Base-by-base conservation (phyloP, 129 eudicot genomes). In the Flaveria ramosissima region DNA sequence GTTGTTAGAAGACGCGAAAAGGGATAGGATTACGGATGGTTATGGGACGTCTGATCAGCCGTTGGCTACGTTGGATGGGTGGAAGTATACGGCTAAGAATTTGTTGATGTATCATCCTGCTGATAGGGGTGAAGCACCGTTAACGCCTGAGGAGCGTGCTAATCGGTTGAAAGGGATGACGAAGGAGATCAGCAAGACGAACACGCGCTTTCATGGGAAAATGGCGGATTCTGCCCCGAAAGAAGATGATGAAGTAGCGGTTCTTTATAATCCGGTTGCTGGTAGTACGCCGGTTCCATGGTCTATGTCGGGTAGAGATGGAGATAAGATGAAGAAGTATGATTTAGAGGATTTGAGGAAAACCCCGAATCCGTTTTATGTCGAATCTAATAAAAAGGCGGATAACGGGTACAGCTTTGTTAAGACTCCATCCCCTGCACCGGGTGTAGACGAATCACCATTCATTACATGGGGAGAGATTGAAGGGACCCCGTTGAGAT, bases 381-480 rank as follows among this genome's bases (percentile, higher is more conserved):
- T 90, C 5, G 98, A 93, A 73, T 86, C 97, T 2, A 83, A 57
- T 68, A 93, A 90, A 82, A 90, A 93, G 66, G 91, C 92, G 0
- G 97, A 90, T 0, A 90, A 93, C 61, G 98, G 98, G 2, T 93
- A 93, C 75, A 88, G 79, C 20, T 93, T 81, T 82, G 98, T 93
- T 7, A 88, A 64, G 72, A 93, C 98, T 14, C 98, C 98, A 0
- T 93, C 98, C n/a, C 98, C 98, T 74, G 97, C 97, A 17, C 98
- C 98, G 0, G 98, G 98, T 73, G 96, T 77, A 19, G 98, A 93
- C 53, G 97, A 79, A 73, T 93, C 98, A 0, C 98, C 98, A 0
- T 88, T 93, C 70, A 90, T 93, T 19, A 93, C 97, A 0, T 93
- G 98, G 98, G 98, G 98, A 27, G 98, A 93, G 65, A 90, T 93